Conservation (phyloP, 129 eudicot species). For the Tagetes patula region DNA sequence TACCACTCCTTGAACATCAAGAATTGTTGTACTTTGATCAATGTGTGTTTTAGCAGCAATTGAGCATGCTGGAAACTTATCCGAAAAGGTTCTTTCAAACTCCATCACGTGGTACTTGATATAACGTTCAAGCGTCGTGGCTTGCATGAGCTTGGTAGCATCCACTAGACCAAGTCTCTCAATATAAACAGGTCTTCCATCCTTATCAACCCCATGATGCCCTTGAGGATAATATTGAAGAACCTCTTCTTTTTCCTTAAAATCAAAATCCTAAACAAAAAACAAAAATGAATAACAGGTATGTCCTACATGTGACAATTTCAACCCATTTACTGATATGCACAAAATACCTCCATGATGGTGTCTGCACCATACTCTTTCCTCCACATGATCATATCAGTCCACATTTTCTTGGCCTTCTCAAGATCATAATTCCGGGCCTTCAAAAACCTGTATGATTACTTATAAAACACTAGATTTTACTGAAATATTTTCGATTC, state of each 20-base stretch:
- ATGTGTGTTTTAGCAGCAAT: conserved; percentile 83
- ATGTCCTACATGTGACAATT: background rate
- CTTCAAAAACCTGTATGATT: conserved; percentile 65
- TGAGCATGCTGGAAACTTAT: conserved; percentile 94
- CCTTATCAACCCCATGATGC: conserved; percentile 97
- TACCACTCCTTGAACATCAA: conserved; percentile 99
- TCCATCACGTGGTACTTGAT: conserved; percentile 86
- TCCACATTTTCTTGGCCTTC: conserved; percentile 92
- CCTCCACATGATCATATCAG: conserved; percentile 94
- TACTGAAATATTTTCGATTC: background rate
- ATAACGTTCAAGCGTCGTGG: conserved; percentile 86
- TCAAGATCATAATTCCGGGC: conserved; percentile 85
- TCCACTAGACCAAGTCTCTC: conserved; percentile 92
- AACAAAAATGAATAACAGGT: background rate
- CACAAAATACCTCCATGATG: conserved; percentile 58
- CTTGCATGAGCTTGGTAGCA: conserved; percentile 87
- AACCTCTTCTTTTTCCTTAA: conserved; percentile 84
- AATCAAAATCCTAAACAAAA: conserved; percentile 69
- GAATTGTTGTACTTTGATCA: conserved; percentile 95
- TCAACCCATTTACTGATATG: background rate
- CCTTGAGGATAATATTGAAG: conserved; percentile 94
- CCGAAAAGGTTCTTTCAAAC: conserved; percentile 84
- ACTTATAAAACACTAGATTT: background rate
- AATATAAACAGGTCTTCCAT: conserved; percentile 89
- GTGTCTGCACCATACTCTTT: conserved; percentile 86